phyloP scores from a whole-genome alignment of 306 rosid species.

The Prunus campanulata region DNA sequence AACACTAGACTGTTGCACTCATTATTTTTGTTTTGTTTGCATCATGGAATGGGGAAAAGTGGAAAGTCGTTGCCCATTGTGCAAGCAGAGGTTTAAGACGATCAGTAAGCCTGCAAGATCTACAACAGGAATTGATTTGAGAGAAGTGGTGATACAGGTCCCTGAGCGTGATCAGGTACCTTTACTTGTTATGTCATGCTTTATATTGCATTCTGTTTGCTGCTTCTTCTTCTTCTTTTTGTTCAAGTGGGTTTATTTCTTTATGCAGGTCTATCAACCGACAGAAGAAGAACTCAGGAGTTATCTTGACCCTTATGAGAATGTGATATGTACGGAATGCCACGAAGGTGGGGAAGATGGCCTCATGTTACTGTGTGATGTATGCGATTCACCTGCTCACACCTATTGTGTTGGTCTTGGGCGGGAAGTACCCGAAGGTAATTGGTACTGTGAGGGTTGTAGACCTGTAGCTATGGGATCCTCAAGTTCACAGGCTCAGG shows the following conservation, averaged over 20 bases:
- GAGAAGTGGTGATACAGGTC: slow-evolving; percentile 64
- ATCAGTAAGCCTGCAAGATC: slow-evolving; percentile 75
- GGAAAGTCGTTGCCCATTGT: slow-evolving; percentile 96
- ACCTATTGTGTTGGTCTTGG: slow-evolving; percentile 96
- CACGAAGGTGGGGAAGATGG: slow-evolving; percentile 87
- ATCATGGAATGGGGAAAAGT: slow-evolving; percentile 99
- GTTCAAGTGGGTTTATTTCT: slow-evolving; percentile 21
- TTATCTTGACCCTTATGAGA: slow-evolving; percentile 90
- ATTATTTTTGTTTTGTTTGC: slow-evolving; percentile 88
- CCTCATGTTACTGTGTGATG: slow-evolving; percentile 90
- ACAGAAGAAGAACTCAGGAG: slow-evolving; percentile 96
- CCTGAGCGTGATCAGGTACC: slow-evolving; percentile 98
- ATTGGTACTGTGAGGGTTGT: slow-evolving; percentile 92
- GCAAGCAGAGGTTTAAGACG: slow-evolving; percentile 92
- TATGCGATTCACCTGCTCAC: slow-evolving; percentile 97
- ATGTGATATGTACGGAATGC: slow-evolving; percentile 86
- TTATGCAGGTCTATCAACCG: slow-evolving; percentile 91
- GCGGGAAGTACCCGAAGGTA: slow-evolving; percentile 84
- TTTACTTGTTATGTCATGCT: slow-evolving; percentile 19
- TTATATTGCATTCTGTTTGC: slow-evolving; percentile 13
- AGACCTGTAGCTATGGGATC: slow-evolving; percentile 72
- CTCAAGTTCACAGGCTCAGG: slow-evolving; percentile 67
- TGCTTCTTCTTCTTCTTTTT: slow-evolving; percentile 2
- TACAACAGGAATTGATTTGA: slow-evolving; percentile 56
- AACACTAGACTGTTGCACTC: slow-evolving; percentile 82